These are phyloP conservation scores for Sporothrix sp. DNA, from an alignment of 2,329 filamentous ascomycete genomes.

Conservation along the genomic window DNA sequence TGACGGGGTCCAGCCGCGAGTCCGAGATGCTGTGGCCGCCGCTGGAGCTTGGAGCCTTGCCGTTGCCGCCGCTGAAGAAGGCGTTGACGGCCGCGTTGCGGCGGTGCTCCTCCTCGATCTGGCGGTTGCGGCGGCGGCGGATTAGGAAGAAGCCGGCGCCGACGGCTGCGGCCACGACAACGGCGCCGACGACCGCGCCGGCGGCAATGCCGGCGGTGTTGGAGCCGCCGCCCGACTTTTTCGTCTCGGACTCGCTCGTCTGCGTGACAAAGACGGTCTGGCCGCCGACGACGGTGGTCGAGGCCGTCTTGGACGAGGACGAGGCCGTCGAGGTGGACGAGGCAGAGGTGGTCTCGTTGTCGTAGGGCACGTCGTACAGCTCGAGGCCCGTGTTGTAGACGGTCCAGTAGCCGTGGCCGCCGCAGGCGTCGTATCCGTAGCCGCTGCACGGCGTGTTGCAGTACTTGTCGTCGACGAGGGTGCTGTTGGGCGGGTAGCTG, in stretches of 20 bases:
- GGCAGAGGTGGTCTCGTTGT: slow-evolving; percentile 18
- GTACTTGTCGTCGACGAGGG: slow-evolving; percentile 43
- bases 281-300: slow-evolving; percentile 17
- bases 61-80: slow-evolving; percentile 55
- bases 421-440: slow-evolving; percentile 53
- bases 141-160: slow-evolving; percentile 66
- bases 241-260: slow-evolving; percentile 20
- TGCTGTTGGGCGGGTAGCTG: slow-evolving; percentile 49
- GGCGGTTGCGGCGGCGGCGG: slow-evolving; percentile 63
- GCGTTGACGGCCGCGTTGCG: slow-evolving; percentile 69
- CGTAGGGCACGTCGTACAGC: slow-evolving; percentile 29
- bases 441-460: slow-evolving; percentile 60
- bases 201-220: slow-evolving; percentile 79
- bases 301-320: slow-evolving; percentile 1
- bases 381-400: slow-evolving; percentile 42
- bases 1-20: slow-evolving; percentile 75
- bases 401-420: slow-evolving; percentile 41
- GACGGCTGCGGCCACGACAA: slow-evolving; percentile 55
- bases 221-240: slow-evolving; percentile 24
- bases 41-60: slow-evolving; percentile 51
- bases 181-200: slow-evolving; percentile 75
- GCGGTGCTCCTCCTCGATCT: slow-evolving; percentile 76
- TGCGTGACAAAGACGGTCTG: slow-evolving; percentile 20
- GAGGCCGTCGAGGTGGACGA: slow-evolving; percentile 9
- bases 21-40: slow-evolving; percentile 65